Base-by-base conservation (phyloP, 1,284 basidiomycete species). In the Gomphus bonarii region DNA sequence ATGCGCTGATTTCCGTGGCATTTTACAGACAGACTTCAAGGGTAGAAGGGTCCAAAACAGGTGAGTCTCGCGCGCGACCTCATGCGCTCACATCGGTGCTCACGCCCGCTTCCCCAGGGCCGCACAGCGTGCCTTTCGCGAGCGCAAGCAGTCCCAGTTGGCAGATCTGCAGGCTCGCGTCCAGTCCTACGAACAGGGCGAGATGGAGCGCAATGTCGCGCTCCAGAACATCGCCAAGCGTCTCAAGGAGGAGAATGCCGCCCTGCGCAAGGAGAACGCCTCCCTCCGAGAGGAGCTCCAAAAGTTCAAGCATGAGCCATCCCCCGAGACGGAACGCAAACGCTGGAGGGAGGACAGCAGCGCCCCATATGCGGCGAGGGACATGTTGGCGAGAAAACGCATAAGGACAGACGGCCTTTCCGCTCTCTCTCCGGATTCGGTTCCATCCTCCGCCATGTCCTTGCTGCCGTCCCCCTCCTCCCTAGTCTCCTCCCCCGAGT, bases 101-200 rank as follows among this genome's bases (percentile, higher is more conserved):
- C 12, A 55, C 63, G 50, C 65, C 54, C 43, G 58, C 56, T 35
- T 50, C 60, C 16, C 20, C 61, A 95, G 92, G 61, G 88, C 88
- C 42, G 91, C 91, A 4, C 92, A 95, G 68, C 84, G 92, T 47
- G 91, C 92, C 3, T 94, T 95, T 70, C 81, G 92, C 40, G 92
- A 94, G 65, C 82, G 92, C 59, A 91, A 91, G 68, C 91, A 94
- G 66, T 86, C 88, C 25, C 92, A 94, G 66, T 84, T 95, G 44
- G 81, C 85, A n/a, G 91, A 93, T 55, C 79, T 95, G 35, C 91
- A 95, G 71, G 88, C 90, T 60, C 85, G 91, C 48, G 75, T 95
- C 52, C 83, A 89, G 61, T 81, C 82, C 42, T 94, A 92, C 65
- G 91, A 95, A 68, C 88, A 91, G 63, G 90, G 91, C 42, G 91